Evolutionary conservation across 2,329 filamentous ascomycete genomes (phyloP).

Genomic region (Ceratocystis papillata): DNA sequence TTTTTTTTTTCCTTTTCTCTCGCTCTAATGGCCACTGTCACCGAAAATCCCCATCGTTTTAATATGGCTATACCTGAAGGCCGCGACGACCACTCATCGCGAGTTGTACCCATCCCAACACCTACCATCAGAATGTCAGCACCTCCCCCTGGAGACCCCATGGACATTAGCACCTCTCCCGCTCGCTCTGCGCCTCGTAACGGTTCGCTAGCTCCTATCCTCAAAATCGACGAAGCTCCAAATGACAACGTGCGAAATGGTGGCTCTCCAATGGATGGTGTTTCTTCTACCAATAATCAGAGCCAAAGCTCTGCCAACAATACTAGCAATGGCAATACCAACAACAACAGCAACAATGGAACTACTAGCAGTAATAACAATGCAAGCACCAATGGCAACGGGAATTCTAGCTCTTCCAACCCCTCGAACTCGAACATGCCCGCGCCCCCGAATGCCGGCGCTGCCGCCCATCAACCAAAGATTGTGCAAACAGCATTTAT

Average conservation of each 20-base stretch:
- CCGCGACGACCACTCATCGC: conserved; percentile 21
- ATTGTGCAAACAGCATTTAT: conserved; percentile 98
- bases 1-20: neutral
- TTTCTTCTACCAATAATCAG: conserved; percentile 8
- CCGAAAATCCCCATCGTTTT: conserved; percentile 25
- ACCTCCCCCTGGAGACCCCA: conserved; percentile 47
- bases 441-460: conserved; percentile 49
- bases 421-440: conserved; percentile 37
- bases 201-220: conserved; percentile 12
- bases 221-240: conserved; percentile 17
- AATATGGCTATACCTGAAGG: conserved; percentile 20
- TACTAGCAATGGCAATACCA: conserved; percentile 27
- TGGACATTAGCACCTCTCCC: conserved; percentile 49
- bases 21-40: conserved; percentile 24
- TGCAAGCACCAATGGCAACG: conserved; percentile 31
- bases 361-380: conserved; percentile 27
- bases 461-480: conserved; percentile 83
- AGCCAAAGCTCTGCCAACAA: neutral
- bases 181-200: conserved; percentile 32
- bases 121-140: conserved; percentile 50
- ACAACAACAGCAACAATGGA: conserved; percentile 29
- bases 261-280: conserved; percentile 27
- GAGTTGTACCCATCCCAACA: conserved; percentile 46
- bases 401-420: conserved; percentile 25
- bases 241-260: conserved; percentile 9